A percentile compares a stretch with the other conserved stretches of the same genome.
Evolutionary conservation across 2,329 filamentous ascomycete genomes (phyloP).

Genomic region (Neophaeococcomyces mojaviensis): DNA sequence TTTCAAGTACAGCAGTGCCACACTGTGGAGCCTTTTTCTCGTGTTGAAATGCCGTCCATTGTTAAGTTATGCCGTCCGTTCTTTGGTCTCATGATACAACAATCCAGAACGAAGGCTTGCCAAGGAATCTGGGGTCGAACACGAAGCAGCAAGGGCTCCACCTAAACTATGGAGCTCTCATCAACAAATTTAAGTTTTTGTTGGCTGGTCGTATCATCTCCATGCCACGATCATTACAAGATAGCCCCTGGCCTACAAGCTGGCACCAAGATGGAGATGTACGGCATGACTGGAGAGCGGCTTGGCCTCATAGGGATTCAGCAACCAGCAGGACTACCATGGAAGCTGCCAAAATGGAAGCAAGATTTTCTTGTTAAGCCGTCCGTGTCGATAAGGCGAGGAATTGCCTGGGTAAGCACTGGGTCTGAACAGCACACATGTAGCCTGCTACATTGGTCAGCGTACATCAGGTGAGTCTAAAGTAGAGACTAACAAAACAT

Average conservation of each 20-base stretch:
- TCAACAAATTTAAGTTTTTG: too few species aligned
- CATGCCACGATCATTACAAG: neutral
- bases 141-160: too few species aligned
- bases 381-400: constrained; percentile 17
- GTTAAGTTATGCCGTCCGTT: too few species aligned
- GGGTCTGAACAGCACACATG: neutral
- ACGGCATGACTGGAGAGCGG: constrained; percentile 19
- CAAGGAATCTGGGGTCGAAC: neutral
- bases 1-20: too few species aligned
- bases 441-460: neutral
- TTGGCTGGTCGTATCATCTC: neutral
- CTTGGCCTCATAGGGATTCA: constrained; percentile 17
- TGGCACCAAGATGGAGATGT: constrained; percentile 16
- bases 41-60: too few species aligned
- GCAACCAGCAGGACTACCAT: neutral
- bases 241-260: neutral
- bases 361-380: constrained; percentile 19
- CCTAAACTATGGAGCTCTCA: too few species aligned
- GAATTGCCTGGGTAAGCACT: constrained; percentile 21
- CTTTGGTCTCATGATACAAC: too few species aligned
- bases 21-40: too few species aligned
- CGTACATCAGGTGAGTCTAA: neutral
- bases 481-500: neutral
- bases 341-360: constrained; percentile 17
- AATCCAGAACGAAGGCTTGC: neutral